Conservation (phyloP, 108 stramenopile species). For the Cyclotella atomus region DNA sequence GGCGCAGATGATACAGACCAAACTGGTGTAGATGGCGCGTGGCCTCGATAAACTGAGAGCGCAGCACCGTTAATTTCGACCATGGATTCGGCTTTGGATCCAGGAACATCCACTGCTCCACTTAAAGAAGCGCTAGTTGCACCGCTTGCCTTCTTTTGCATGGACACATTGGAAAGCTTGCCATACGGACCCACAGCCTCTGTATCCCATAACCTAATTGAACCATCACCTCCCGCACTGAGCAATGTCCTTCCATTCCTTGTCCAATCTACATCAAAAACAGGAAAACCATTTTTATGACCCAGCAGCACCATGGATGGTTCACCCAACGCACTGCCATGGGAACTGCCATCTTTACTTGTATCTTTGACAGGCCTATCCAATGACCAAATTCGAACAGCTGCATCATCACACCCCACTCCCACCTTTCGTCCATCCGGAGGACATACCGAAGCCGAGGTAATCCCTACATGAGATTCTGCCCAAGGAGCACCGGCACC, state of each 20-base stretch:
- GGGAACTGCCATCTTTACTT: conserved; percentile 16
- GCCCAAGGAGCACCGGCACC: conserved; percentile 63
- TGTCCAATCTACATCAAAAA: conserved; percentile 90
- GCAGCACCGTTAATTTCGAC: conserved; percentile 74
- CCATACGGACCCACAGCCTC: conserved; percentile 80
- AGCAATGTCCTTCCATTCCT: conserved; percentile 79
- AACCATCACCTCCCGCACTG: conserved; percentile 89
- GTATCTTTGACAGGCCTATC: conserved; percentile 27
- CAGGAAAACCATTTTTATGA: conserved; percentile 90
- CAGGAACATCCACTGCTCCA: conserved; percentile 55
- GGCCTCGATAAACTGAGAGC: conserved; percentile 84
- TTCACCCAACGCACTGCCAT: conserved; percentile 36
- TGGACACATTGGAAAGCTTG: conserved; percentile 41
- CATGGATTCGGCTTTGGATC: conserved; percentile 60
- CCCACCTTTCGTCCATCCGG: conserved; percentile 82
- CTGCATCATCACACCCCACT: conserved; percentile 87
- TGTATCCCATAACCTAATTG: conserved; percentile 89
- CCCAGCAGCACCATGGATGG: conserved; percentile 78
- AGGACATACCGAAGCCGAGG: conserved; percentile 80
- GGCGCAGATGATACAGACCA: conserved; percentile 88
- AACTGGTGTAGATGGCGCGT: conserved; percentile 75
- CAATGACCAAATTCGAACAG: conserved; percentile 51
- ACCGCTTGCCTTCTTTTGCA: conserved; percentile 26
- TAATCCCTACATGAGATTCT: conserved; percentile 81
- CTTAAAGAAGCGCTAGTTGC: conserved; percentile 41